These are phyloP conservation scores for Calonectria pauciramosa DNA, from an alignment of 2,329 filamentous ascomycete species.

Conservation along the genomic window DNA sequence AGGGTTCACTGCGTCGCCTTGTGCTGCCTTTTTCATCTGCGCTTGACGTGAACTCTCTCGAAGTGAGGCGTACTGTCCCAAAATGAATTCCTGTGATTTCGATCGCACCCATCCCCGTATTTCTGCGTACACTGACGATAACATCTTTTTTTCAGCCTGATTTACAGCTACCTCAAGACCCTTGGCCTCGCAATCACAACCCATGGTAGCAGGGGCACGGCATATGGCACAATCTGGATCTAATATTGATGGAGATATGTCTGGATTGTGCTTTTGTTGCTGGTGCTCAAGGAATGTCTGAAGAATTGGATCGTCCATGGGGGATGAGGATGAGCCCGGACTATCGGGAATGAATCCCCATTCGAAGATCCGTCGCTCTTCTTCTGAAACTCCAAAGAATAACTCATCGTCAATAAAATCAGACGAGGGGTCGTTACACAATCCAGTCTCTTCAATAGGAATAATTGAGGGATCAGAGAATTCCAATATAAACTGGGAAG, in stretches of 20 bases:
- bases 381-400: neutral
- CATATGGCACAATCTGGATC: neutral
- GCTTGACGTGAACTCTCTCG: neutral
- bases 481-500: neutral
- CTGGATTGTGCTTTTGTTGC: neutral
- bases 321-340: neutral
- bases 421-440: neutral
- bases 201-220: neutral
- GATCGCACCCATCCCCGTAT: neutral
- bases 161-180: neutral
- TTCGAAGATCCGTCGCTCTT: neutral
- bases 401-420: neutral
- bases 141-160: neutral
- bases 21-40: too few relatives aligned
- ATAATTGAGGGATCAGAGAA: neutral
- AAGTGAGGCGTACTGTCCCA: neutral
- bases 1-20: neutral
- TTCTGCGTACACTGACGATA: neutral
- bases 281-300: neutral
- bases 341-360: neutral
- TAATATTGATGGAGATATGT: too few relatives aligned
- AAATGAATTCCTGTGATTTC: neutral
- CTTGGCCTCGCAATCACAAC: neutral
- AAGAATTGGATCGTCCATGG: neutral
- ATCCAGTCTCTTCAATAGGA: neutral